Evolutionary conservation across 2,329 filamentous ascomycete species (phyloP).

Genomic region (Alternaria brassicicola): DNA sequence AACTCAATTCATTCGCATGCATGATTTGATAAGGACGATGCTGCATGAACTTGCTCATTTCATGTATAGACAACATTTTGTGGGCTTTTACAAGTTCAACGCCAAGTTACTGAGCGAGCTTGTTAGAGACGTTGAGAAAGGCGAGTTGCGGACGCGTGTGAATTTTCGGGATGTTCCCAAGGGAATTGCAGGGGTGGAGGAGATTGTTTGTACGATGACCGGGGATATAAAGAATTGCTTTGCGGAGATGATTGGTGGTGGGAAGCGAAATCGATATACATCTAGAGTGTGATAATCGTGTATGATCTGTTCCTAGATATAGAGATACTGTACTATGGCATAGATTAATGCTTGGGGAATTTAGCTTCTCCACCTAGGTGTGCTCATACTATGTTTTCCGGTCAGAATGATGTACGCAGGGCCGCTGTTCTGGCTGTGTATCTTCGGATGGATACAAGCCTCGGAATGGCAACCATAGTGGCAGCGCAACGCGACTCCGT

Average conservation of each 20-base stretch:
- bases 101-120: not conserved
- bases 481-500: too few species aligned
- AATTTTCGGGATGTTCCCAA: not conserved
- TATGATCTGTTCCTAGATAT: not conserved
- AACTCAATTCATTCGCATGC: not conserved
- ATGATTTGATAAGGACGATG: not conserved
- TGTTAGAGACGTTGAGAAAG: not conserved
- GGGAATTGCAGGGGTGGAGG: not conserved
- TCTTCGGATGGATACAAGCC: too few species aligned
- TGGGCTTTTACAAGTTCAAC: not conserved
- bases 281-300: not conserved
- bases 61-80: not conserved
- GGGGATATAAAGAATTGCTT: not conserved
- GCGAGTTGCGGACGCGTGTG: not conserved
- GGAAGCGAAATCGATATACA: not conserved
- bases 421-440: too few species aligned
- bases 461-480: too few species aligned
- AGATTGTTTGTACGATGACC: not conserved
- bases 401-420: too few species aligned
- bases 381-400: too few species aligned
- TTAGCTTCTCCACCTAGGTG: too few species aligned
- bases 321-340: too few species aligned
- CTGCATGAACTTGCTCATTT: constrained; percentile 13
- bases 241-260: not conserved
- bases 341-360: too few species aligned